Conservation (phyloP, 495 filamentous ascomycete genomes). For the Daldinia concentrica region DNA sequence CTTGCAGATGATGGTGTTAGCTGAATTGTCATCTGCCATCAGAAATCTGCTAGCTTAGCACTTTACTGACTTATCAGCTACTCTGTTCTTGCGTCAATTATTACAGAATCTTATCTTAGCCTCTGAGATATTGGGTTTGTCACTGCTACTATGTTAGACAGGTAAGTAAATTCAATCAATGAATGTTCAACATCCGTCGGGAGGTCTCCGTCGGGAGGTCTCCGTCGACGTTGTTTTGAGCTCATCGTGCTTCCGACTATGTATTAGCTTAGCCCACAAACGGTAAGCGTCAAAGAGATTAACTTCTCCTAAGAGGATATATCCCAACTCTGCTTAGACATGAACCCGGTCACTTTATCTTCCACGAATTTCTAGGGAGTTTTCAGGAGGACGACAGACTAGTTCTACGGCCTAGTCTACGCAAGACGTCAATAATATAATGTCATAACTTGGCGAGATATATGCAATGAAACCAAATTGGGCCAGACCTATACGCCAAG, state of each 20-base stretch:
- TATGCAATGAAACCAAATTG: not conserved
- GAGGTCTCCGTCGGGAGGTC: no score
- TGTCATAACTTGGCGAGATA: not conserved
- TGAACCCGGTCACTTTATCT: not conserved
- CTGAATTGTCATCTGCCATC: not conserved
- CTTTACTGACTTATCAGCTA: not conserved
- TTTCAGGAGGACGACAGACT: not conserved
- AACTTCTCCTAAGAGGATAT: not conserved
- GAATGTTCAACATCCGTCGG: not conserved
- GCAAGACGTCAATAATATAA: not conserved
- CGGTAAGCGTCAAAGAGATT: not conserved
- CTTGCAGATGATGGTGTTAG: constrained; percentile 1
- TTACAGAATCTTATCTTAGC: not conserved
- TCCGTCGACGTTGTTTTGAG: not conserved
- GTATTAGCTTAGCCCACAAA: not conserved
- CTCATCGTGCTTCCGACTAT: not conserved
- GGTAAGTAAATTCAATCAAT: not conserved
- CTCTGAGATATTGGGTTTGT: not conserved
- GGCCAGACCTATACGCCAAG: no score
- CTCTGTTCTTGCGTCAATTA: not conserved
- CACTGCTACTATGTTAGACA: not conserved
- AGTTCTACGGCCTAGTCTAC: not conserved
- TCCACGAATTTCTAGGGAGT: not conserved
- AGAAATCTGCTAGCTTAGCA: not conserved
- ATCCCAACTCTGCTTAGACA: not conserved